A percentile compares a stretch with the other conserved stretches of the same genome.
phyloP scores from a whole-genome alignment of 257 asterid species.

The Handroanthus guayacan region DNA sequence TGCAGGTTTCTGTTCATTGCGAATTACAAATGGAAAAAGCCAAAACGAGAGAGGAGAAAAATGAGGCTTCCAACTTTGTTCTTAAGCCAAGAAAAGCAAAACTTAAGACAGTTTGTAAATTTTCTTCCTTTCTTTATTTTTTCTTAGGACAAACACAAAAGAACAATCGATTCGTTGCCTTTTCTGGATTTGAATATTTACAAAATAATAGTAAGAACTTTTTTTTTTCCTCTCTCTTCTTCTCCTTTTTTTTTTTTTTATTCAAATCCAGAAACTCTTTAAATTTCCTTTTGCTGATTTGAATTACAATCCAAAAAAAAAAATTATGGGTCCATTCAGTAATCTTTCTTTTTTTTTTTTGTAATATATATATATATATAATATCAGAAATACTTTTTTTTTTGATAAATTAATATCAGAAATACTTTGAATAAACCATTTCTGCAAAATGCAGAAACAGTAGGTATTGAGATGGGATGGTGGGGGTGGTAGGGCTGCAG shows the following conservation, averaged over 20 bases:
- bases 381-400: too few relatives aligned
- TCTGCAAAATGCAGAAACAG: background rate
- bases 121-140: background rate
- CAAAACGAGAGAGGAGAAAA: background rate
- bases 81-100: slow-evolving; percentile 29
- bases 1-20: background rate
- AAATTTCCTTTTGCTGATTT: background rate
- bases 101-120: background rate
- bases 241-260: background rate
- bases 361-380: too few relatives aligned
- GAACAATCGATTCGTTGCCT: slow-evolving; percentile 12
- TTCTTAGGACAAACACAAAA: background rate
- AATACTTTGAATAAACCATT: too few relatives aligned
- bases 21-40: background rate
- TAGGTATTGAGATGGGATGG: slow-evolving; percentile 17
- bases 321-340: too few relatives aligned
- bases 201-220: background rate
- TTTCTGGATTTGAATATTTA: background rate
- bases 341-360: too few relatives aligned
- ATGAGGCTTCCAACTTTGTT: slow-evolving; percentile 1
- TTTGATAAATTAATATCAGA: too few relatives aligned
- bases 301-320: too few relatives aligned
- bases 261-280: background rate
- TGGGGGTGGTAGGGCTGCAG: slow-evolving; percentile 32
- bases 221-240: background rate